Percentiles rank a stretch among this genome's conserved stretches.
phyloP scores from a whole-genome alignment of 306 rosid genomes.

The Astragalus membranaceus region DNA sequence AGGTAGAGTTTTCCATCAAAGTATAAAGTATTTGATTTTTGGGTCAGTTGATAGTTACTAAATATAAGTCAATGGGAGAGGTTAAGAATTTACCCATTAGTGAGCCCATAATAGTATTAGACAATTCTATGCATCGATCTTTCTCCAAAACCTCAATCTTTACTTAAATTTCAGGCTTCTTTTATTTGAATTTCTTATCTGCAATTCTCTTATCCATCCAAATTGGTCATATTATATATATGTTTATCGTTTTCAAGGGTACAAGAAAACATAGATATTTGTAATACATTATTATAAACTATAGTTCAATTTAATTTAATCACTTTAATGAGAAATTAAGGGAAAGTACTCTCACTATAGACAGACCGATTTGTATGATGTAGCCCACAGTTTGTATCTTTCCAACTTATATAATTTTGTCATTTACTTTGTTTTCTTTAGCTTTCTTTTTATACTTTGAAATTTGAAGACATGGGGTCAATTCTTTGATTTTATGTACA shows the following conservation, averaged over 20 bases:
- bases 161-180: background rate
- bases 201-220: slow-evolving; percentile 7
- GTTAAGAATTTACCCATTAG: slow-evolving; percentile 22
- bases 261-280: slow-evolving; percentile 21
- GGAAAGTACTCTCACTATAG: slow-evolving; percentile 29
- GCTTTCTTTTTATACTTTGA: slow-evolving; percentile 9
- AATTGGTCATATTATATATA: background rate
- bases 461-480: slow-evolving; percentile 19
- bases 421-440: background rate
- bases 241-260: background rate
- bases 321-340: slow-evolving; percentile 13
- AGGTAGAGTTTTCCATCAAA: slow-evolving; percentile 28
- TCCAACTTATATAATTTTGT: background rate
- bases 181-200: background rate
- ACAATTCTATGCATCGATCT: slow-evolving; percentile 8
- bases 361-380: slow-evolving; percentile 35
- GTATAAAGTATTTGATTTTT: background rate
- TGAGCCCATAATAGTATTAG: slow-evolving; percentile 17
- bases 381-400: slow-evolving; percentile 15
- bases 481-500: slow-evolving; percentile 20
- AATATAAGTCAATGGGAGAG: slow-evolving; percentile 22
- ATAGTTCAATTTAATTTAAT: background rate
- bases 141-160: slow-evolving; percentile 2
- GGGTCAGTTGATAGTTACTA: slow-evolving; percentile 4
- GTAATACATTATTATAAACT: background rate